Evolutionary conservation across 495 filamentous ascomycete genomes (phyloP).

Genomic region (Aspergillus panamensis): DNA sequence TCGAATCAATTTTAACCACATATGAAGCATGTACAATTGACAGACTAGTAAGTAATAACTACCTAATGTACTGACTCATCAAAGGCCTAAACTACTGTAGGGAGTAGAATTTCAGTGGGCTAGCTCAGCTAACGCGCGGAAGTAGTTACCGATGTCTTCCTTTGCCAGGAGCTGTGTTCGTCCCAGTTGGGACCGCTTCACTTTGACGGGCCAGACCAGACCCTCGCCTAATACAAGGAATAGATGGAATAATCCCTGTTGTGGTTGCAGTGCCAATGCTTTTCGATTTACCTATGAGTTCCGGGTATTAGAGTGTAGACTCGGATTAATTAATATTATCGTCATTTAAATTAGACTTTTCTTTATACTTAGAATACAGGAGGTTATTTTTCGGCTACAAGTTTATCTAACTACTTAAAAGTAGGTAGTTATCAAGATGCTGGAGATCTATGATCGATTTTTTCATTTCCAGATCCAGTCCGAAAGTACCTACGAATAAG

Average conservation of each 20-base stretch:
- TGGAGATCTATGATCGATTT: not conserved
- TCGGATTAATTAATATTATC: no score
- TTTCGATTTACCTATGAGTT: no score
- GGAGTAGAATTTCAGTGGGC: not conserved
- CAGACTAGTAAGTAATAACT: no score
- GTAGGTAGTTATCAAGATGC: not conserved
- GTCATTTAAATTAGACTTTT: no score
- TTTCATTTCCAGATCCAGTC: not conserved
- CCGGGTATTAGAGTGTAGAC: no score
- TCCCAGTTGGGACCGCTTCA: not conserved
- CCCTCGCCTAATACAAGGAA: not conserved
- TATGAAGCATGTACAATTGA: not conserved
- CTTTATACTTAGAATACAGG: no score
- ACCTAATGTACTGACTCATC: not conserved
- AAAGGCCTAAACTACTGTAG: no score
- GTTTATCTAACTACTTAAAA: no score
- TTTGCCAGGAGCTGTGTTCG: not conserved
- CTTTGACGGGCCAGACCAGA: not conserved
- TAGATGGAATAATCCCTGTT: conserved; percentile 12
- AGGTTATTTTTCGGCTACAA: no score
- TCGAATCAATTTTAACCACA: not conserved
- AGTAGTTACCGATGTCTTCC: conserved; percentile 18
- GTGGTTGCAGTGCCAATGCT: conserved; percentile 12
- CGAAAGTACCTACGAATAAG: not conserved
- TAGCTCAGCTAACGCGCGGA: conserved; percentile 18